phyloP scores from a whole-genome alignment of 495 filamentous ascomycete species.

The Lepraria neglecta region DNA sequence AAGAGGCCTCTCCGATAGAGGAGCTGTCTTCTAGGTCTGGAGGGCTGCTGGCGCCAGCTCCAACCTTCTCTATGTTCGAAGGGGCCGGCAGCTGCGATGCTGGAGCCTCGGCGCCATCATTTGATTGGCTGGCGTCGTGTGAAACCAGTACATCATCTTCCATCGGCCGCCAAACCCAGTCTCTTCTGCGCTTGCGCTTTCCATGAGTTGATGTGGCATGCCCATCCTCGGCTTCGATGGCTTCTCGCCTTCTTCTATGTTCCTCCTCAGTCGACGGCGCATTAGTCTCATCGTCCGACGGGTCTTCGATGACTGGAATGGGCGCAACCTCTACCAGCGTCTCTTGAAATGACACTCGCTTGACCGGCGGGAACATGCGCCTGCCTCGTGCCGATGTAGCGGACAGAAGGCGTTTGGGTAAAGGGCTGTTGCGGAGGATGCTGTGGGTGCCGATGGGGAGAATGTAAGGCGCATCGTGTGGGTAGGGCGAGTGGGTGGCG shows the following conservation, averaged over 20 bases:
- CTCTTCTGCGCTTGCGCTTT: constrained; percentile 23
- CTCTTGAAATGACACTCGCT: constrained; percentile 25
- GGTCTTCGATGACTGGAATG: constrained; percentile 18
- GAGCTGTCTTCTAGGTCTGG: not conserved
- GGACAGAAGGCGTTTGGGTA: constrained; percentile 33
- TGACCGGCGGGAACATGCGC: constrained; percentile 23
- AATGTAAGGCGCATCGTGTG: constrained; percentile 50
- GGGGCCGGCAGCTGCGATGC: too few relatives aligned
- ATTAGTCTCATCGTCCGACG: constrained; percentile 13
- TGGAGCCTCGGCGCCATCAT: not conserved
- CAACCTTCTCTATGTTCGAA: not conserved
- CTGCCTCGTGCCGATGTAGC: constrained; percentile 17
- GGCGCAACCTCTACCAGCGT: constrained; percentile 22
- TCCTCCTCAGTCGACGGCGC: constrained; percentile 3
- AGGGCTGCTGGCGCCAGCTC: not conserved
- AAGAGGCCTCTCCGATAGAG: not conserved
- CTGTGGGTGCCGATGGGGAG: constrained; percentile 59
- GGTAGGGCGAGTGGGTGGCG: constrained; percentile 33
- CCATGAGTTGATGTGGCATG: constrained; percentile 14
- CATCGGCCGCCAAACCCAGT: constrained; percentile 29
- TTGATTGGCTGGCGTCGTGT: not conserved
- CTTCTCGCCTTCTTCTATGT: constrained; percentile 15
- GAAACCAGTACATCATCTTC: constrained; percentile 24
- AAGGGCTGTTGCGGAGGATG: constrained; percentile 72
- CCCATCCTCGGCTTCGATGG: constrained; percentile 22